Evolutionary conservation across 2,329 filamentous ascomycete species (phyloP).

Genomic region (Aureobasidium sp.): DNA sequence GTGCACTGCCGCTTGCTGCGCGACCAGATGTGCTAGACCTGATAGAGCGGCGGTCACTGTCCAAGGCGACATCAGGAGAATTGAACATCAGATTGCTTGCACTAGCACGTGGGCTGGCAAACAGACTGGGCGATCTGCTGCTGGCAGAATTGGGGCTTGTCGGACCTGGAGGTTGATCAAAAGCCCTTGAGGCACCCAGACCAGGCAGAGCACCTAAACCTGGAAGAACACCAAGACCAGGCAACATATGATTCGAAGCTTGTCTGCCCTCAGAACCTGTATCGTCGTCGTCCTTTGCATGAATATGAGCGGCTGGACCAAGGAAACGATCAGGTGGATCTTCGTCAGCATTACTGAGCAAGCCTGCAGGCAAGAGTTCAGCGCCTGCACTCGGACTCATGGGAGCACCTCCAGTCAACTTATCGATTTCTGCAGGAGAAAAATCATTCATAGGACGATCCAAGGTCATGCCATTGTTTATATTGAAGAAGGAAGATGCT

Average conservation of each 20-base stretch:
- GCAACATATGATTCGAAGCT: constrained; percentile 18
- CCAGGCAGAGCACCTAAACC: constrained; percentile 33
- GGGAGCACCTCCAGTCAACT: constrained; percentile 55
- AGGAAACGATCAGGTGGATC: constrained; percentile 9
- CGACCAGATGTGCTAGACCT: constrained; percentile 42
- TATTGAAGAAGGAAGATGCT: constrained; percentile 44
- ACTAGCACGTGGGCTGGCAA: constrained; percentile 41
- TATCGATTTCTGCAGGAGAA: constrained; percentile 55
- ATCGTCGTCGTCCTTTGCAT: constrained; percentile 18
- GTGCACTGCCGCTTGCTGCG: constrained; percentile 29
- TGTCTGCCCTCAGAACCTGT: constrained; percentile 18
- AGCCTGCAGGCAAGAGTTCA: constrained; percentile 58
- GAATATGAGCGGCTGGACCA: constrained; percentile 8
- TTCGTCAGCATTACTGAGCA: constrained; percentile 32
- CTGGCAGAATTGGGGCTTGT: constrained; percentile 35
- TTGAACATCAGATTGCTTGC: constrained; percentile 41
- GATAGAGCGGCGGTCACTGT: constrained; percentile 39
- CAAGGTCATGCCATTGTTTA: constrained; percentile 54
- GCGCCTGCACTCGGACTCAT: constrained; percentile 70
- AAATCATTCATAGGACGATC: constrained; percentile 35
- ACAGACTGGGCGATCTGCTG: constrained; percentile 36
- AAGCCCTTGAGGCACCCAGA: constrained; percentile 13
- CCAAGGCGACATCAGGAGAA: constrained; percentile 31
- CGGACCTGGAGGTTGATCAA: constrained; percentile 25
- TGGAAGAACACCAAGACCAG: constrained; percentile 27